phyloP scores from a whole-genome alignment of 768 basidiomycete genomes.

The Kwoniella sp. region DNA sequence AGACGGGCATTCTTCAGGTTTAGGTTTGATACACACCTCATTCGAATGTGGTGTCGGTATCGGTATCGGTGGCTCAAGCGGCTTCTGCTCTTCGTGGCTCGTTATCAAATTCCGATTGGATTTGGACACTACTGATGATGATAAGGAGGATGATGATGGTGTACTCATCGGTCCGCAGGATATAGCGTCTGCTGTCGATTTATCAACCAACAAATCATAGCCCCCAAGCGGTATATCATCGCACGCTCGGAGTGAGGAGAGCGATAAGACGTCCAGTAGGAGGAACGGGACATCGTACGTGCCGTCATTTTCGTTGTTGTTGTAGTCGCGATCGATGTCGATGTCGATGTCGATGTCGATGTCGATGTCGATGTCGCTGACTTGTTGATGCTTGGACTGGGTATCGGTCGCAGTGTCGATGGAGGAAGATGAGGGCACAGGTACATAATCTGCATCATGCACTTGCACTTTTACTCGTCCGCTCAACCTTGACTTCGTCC shows the following conservation, averaged over 20 bases:
- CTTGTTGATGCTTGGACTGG: too few relatives aligned
- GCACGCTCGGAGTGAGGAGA: neutral
- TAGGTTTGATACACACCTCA: too few relatives aligned
- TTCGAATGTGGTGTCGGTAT: too few relatives aligned
- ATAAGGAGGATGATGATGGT: neutral
- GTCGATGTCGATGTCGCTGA: neutral
- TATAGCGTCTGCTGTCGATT: constrained; percentile 50
- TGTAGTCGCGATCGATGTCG: constrained; percentile 6
- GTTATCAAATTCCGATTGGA: too few relatives aligned
- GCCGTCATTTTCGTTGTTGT: neutral
- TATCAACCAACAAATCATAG: constrained; percentile 40
- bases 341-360: constrained; percentile 6
- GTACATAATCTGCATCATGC: constrained; percentile 45
- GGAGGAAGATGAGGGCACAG: constrained; percentile 1
- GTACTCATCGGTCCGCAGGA: constrained; percentile 30
- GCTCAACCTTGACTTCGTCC: too few relatives aligned
- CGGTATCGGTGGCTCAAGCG: too few relatives aligned
- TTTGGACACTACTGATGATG: too few relatives aligned
- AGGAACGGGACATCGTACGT: neutral
- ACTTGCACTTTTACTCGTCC: constrained; percentile 14
- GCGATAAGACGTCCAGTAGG: constrained; percentile 10
- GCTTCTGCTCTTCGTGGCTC: too few relatives aligned
- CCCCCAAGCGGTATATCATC: constrained; percentile 11
- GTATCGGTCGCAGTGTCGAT: neutral
- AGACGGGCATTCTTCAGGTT: neutral